Conservation (phyloP, 2,329 filamentous ascomycete species). For the Amauroascus verrucosus region DNA sequence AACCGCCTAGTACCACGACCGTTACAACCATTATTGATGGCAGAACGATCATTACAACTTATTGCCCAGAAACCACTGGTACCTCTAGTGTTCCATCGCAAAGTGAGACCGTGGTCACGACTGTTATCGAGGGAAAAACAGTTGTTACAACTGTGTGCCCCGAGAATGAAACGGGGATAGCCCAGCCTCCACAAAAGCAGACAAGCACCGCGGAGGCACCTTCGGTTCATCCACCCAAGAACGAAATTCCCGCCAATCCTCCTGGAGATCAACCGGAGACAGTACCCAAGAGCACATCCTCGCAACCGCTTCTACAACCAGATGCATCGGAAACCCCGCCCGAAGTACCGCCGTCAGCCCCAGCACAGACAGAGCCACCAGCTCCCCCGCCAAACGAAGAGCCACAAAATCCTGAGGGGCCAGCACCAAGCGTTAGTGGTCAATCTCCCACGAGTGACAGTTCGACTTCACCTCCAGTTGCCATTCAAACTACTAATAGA, state of each 20-base stretch:
- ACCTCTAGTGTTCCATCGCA: background rate
- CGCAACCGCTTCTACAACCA: background rate
- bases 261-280: background rate
- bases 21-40: conserved; percentile 3
- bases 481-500: background rate
- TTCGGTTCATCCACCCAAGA: background rate
- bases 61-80: conserved; percentile 5
- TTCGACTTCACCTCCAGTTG: background rate
- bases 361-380: background rate
- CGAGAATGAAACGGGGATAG: background rate
- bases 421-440: background rate
- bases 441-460: background rate
- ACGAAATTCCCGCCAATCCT: background rate
- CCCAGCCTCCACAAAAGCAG: background rate
- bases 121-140: background rate
- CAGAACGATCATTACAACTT: conserved; percentile 7
- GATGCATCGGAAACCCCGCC: background rate
- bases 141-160: background rate
- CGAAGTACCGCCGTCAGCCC: background rate
- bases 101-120: conserved; percentile 3
- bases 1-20: background rate
- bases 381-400: background rate
- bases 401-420: background rate
- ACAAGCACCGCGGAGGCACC: background rate
- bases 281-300: background rate